These are phyloP conservation scores for Chlorella sp. DNA, from an alignment of 139 green algal species.

Conservation along the genomic window DNA sequence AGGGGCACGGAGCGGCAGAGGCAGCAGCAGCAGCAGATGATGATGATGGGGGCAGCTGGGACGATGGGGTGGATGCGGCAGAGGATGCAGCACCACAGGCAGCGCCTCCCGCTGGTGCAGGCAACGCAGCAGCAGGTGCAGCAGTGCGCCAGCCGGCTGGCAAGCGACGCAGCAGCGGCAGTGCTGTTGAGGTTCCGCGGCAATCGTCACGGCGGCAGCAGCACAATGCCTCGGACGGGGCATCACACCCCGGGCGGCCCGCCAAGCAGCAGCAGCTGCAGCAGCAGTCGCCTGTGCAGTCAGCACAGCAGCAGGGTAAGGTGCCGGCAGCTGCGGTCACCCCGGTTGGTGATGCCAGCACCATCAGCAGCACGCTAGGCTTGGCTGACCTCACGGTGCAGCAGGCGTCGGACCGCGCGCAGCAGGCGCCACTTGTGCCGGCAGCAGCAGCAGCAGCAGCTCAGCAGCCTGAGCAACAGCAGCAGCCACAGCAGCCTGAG, in stretches of 20 bases:
- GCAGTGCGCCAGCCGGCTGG: not conserved
- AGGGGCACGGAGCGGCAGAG: not conserved
- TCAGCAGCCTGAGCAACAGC: not conserved
- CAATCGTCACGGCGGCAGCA: not conserved
- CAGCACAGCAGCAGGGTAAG: not conserved
- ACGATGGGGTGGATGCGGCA: not conserved
- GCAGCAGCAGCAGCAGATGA: not conserved
- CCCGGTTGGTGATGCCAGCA: not conserved
- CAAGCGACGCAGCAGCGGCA: not conserved
- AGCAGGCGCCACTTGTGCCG: no score
- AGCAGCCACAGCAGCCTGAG: no score
- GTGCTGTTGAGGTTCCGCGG: not conserved
- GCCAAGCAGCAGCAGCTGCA: not conserved
- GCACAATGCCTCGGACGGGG: not conserved
- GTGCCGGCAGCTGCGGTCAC: not conserved
- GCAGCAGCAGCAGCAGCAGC: not conserved
- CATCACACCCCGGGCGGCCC: no score
- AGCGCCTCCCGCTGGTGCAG: no score
- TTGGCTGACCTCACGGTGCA: no score
- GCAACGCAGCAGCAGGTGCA: not conserved
- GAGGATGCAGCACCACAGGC: not conserved
- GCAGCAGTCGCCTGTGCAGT: not conserved
- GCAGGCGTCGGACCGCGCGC: no score
- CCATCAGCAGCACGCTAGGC: not conserved
- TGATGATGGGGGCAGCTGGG: not conserved